Evolutionary conservation across 2,329 filamentous ascomycete species (phyloP), one percentile per base, ranked within the genome.

Genomic region (Grosmannia penicillata): DNA sequence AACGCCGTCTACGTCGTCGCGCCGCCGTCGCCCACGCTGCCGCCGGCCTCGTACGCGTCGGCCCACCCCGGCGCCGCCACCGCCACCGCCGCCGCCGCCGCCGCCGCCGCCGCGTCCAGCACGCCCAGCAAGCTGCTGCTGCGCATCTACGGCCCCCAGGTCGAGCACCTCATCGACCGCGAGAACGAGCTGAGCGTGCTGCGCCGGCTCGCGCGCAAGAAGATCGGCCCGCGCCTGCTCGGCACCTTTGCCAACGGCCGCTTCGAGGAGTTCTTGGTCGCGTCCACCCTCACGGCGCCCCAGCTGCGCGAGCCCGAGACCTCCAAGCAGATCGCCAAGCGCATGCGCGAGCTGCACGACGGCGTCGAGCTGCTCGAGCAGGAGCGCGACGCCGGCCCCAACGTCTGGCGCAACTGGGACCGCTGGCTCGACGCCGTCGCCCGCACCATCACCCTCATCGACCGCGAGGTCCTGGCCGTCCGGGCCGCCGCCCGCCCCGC

Each of bases 1-100:
- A 98, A 98, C 54, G 86, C 89, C 10, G 87, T 98, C 26, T 98
- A 96, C 53, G 86, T 94, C 36, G 86, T 96, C 18, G 81, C 76
- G 2, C 87, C 89, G 2, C 87, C 89, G 0, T 63, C 72, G 28
- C 66, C 81, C 26, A 13, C 11, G 10, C 13, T 24, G 17, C 23
- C 19, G 22, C 14, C 15, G 22, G 27, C 36, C 6, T 23, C n/a
- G 10, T 8, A 4, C 18, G 19, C 14, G 3, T 11, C 18, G 17
- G 10, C 11, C 6, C 26, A 36, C 14, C 3, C 34, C 11, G 26
- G 26, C 11, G 25, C 34, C 7, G 34, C 25, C 4, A 21, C 34
- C 7, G 25, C 34, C 7, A 9, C 15, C 15, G 33, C 33, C 6
- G 33, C 13, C 13, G n/a, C 63, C 56, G 43, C 51, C 15, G 19